A percentile compares a stretch with the other conserved stretches of the same genome.
phyloP scores from a whole-genome alignment of 805 yeast species.

The Maudiozyma bulderi region DNA sequence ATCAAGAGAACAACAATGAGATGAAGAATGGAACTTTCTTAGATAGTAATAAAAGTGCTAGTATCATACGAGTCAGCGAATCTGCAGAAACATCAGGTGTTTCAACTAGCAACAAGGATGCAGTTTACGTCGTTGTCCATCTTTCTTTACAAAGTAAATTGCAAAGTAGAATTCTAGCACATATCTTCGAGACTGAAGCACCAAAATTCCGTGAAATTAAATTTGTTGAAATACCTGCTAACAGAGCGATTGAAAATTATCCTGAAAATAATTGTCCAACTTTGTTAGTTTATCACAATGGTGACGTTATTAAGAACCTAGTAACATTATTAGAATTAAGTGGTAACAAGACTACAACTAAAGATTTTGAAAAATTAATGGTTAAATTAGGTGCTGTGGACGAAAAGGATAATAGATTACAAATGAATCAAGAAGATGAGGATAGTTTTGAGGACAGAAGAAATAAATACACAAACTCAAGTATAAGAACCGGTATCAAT shows the following conservation, averaged over 20 bases:
- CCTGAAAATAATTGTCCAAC: constrained; percentile 92
- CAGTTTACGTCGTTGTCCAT: constrained; percentile 64
- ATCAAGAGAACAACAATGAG: background rate
- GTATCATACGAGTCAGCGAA: too few species aligned
- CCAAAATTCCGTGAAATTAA: constrained; percentile 69
- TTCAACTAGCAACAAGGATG: constrained; percentile 12
- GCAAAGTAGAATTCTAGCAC: constrained; percentile 64
- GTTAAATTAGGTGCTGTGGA: constrained; percentile 59
- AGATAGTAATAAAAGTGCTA: background rate
- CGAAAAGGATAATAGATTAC: constrained; percentile 56
- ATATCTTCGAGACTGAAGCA: constrained; percentile 51
- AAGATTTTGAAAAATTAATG: constrained; percentile 66
- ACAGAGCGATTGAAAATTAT: constrained; percentile 84
- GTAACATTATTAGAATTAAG: constrained; percentile 76
- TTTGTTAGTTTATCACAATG: constrained; percentile 66
- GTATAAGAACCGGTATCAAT: constrained; percentile 36
- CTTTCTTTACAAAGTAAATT: constrained; percentile 56
- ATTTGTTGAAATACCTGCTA: constrained; percentile 85
- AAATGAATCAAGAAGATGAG: constrained; percentile 50
- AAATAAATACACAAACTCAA: constrained; percentile 37
- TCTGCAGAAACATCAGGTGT: too few species aligned
- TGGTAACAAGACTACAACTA: constrained; percentile 62
- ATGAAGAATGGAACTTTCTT: background rate
- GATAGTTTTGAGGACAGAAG: constrained; percentile 47
- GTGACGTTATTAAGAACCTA: constrained; percentile 69